A percentile compares a stretch with the other conserved stretches of the same genome.
These are phyloP conservation scores for Phytophthora sp. DNA, from an alignment of 352 stramenopile species.

Conservation along the genomic window DNA sequence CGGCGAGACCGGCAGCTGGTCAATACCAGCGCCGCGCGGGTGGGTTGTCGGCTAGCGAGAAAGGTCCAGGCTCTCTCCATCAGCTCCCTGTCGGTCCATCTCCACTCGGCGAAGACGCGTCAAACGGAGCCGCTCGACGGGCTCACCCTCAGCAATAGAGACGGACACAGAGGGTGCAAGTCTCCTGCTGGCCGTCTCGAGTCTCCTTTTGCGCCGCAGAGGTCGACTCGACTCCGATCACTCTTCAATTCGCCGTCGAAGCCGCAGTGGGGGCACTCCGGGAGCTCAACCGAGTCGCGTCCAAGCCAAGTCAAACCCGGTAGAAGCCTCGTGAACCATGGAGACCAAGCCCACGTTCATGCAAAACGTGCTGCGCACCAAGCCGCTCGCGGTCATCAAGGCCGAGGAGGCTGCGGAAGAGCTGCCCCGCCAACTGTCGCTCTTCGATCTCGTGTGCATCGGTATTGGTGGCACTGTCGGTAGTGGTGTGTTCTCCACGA, in stretches of 20 bases:
- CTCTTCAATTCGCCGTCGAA: conserved; percentile 28
- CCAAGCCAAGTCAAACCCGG: not conserved
- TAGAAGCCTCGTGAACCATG: no score
- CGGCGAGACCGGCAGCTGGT: conserved; percentile 14
- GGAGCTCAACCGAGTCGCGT: not conserved
- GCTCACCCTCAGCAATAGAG: conserved; percentile 1
- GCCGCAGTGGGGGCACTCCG: conserved; percentile 10
- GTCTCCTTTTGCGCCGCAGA: not conserved
- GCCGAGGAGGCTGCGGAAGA: conserved; percentile 76
- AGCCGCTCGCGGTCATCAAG: conserved; percentile 78
- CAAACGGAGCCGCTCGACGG: conserved; percentile 17
- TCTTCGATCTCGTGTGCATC: conserved; percentile 92
- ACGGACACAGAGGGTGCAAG: not conserved
- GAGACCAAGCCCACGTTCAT: conserved; percentile 47
- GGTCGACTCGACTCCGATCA: not conserved
- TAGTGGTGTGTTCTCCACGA: conserved; percentile 91
- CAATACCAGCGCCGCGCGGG: not conserved
- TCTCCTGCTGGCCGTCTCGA: not conserved
- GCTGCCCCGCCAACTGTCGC: conserved; percentile 66
- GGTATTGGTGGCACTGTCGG: conserved; percentile 93
- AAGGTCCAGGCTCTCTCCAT: conserved; percentile 16
- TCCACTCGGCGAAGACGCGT: conserved; percentile 22
- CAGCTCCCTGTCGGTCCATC: conserved; percentile 26
- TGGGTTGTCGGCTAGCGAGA: conserved; percentile 6
- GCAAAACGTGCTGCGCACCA: conserved; percentile 67